Evolutionary conservation across 805 yeast genomes (phyloP).

Genomic region (Cyberlindnera saturnus): DNA sequence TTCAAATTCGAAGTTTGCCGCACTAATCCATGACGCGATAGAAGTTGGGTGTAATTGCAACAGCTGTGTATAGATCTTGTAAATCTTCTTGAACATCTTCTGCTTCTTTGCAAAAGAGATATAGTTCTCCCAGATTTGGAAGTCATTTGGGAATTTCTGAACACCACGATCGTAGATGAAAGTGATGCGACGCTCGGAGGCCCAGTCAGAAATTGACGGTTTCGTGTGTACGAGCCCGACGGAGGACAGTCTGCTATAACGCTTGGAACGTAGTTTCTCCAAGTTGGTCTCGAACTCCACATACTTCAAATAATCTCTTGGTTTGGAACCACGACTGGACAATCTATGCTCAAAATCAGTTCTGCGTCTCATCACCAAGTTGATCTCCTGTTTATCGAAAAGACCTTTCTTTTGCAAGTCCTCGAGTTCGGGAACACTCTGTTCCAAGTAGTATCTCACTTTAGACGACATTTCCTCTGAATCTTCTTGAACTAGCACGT

Average conservation of each 20-base stretch:
- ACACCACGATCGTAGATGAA: constrained; percentile 83
- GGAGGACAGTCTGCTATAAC: constrained; percentile 55
- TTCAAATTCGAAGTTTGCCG: constrained; percentile 91
- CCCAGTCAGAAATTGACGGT: constrained; percentile 78
- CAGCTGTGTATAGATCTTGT: constrained; percentile 69
- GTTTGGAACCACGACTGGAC: constrained; percentile 73
- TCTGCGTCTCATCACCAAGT: constrained; percentile 82
- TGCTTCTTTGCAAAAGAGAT: constrained; percentile 60
- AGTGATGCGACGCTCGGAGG: constrained; percentile 72
- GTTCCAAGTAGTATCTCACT: constrained; percentile 51
- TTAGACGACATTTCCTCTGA: constrained; percentile 26
- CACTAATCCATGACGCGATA: constrained; percentile 87
- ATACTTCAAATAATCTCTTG: constrained; percentile 73
- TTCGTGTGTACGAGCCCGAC: constrained; percentile 50
- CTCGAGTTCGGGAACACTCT: constrained; percentile 85
- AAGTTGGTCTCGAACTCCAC: constrained; percentile 74
- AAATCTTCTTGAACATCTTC: constrained; percentile 66
- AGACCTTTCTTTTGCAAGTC: constrained; percentile 78
- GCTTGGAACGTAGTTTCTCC: constrained; percentile 69
- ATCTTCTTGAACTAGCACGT: too few species aligned
- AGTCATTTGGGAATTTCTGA: constrained; percentile 69
- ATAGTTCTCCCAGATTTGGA: constrained; percentile 73
- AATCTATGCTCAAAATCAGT: constrained; percentile 94
- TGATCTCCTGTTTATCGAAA: constrained; percentile 77
- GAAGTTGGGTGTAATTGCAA: constrained; percentile 88